A percentile compares a stretch with the other conserved stretches of the same genome.
phyloP scores from a whole-genome alignment of 169 alveolate species.

The Neospora caninum region DNA sequence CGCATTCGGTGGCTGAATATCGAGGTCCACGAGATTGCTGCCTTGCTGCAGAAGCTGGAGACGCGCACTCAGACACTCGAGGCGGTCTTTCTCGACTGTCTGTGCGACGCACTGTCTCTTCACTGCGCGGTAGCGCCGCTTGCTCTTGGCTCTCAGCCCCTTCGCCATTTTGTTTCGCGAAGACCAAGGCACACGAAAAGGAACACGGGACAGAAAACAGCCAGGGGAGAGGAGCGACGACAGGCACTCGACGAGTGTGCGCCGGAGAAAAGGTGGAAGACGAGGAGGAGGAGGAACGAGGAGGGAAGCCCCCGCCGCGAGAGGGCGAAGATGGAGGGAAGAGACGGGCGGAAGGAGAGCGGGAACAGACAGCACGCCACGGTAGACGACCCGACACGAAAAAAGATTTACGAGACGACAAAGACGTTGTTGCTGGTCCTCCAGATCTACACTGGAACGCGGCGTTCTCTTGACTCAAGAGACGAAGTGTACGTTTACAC shows the following conservation, averaged over 20 bases:
- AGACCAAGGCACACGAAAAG: not conserved
- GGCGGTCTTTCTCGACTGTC: conserved; percentile 9
- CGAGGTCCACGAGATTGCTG: not conserved
- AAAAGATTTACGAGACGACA: not conserved
- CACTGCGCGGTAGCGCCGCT: conserved; percentile 28
- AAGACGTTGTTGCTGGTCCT: not conserved
- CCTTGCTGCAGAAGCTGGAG: conserved; percentile 35
- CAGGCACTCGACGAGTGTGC: not conserved
- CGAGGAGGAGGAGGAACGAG: not conserved
- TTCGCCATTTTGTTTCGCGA: not conserved
- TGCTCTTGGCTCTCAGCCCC: not conserved
- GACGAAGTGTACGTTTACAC: not conserved
- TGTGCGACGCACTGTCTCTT: conserved; percentile 15
- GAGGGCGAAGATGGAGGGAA: not conserved
- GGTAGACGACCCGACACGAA: not conserved
- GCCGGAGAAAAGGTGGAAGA: not conserved
- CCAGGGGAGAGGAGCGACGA: not conserved
- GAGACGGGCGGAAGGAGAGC: not conserved
- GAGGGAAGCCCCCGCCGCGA: not conserved
- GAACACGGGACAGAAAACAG: not conserved
- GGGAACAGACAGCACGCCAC: too few relatives aligned
- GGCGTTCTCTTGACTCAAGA: not conserved
- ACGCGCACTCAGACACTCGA: not conserved
- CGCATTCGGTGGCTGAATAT: conserved; percentile 6
- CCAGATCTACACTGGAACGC: not conserved